Evolutionary conservation across 106 monocot species (phyloP).

Genomic region (Dendrobium huoshanense): DNA sequence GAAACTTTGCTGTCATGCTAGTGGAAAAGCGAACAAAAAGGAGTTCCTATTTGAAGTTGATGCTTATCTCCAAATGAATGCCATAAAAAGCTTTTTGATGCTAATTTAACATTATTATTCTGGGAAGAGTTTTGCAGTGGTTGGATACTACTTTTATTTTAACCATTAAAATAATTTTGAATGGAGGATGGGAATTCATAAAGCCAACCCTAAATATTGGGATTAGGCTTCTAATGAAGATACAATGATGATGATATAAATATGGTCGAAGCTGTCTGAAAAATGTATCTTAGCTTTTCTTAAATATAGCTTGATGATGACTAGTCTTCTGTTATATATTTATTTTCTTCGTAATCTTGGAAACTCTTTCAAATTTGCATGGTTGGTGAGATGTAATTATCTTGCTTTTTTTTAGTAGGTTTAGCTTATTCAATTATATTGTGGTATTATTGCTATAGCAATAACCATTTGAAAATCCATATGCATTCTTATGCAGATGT

Average conservation of each 20-base stretch:
- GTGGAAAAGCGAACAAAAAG: neutral
- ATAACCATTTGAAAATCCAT: neutral
- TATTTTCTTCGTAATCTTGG: neutral
- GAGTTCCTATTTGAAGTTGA: neutral
- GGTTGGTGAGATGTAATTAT: neutral
- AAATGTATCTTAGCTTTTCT: neutral
- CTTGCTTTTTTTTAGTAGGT: neutral
- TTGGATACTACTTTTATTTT: neutral
- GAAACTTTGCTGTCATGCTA: neutral
- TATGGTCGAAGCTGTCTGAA: neutral
- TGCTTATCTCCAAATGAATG: neutral
- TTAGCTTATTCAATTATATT: neutral
- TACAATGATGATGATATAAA: neutral
- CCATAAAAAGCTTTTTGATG: neutral
- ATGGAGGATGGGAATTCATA: neutral
- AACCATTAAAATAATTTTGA: neutral
- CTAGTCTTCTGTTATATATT: neutral
- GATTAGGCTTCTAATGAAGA: neutral
- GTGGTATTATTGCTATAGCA: neutral
- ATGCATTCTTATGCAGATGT: conserved; percentile 55
- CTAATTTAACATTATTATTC: neutral
- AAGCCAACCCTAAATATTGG: neutral
- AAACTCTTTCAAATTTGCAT: neutral
- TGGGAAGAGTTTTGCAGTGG: neutral
- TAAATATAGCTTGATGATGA: neutral